phyloP scores from a whole-genome alignment of 768 basidiomycete species.

The Dictyophora rubrovolvata region DNA sequence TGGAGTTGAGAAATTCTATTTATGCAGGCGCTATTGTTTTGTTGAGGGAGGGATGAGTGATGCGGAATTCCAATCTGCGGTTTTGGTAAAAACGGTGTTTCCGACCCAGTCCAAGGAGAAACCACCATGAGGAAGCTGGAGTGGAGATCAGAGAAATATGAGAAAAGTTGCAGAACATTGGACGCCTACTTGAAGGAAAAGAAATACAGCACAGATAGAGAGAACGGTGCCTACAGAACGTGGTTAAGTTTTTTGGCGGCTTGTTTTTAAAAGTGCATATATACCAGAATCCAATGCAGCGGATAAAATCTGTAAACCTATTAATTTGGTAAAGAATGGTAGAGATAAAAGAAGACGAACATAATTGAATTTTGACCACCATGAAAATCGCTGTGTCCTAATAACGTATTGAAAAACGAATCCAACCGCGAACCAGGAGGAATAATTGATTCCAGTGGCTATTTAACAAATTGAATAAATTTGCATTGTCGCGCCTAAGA shows the following conservation, averaged over 20 bases:
- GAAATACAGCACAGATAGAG: slow-evolving; percentile 30
- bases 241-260: not conserved
- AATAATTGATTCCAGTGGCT: slow-evolving; percentile 29
- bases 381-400: slow-evolving; percentile 29
- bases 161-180: not conserved
- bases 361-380: slow-evolving; percentile 48
- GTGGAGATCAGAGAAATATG: not conserved
- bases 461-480: too few relatives aligned
- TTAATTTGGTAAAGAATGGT: slow-evolving; percentile 19
- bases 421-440: slow-evolving; percentile 30
- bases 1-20: not conserved
- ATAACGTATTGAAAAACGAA: slow-evolving; percentile 38
- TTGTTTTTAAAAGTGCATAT: too few relatives aligned
- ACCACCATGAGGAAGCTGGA: slow-evolving; percentile 16
- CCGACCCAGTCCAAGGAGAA: slow-evolving; percentile 28
- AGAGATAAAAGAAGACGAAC: slow-evolving; percentile 13
- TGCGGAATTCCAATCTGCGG: slow-evolving; percentile 3
- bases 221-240: slow-evolving; percentile 23
- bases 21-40: not conserved
- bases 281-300: slow-evolving; percentile 29
- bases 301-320: slow-evolving; percentile 29
- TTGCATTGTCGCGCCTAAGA: not conserved
- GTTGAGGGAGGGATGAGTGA: slow-evolving; percentile 4
- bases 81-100: slow-evolving; percentile 18
- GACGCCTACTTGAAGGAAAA: slow-evolving; percentile 21